Evolutionary conservation across 768 basidiomycete genomes (phyloP), one percentile per base, ranked within the genome.

Genomic region (Agaricus blazei): DNA sequence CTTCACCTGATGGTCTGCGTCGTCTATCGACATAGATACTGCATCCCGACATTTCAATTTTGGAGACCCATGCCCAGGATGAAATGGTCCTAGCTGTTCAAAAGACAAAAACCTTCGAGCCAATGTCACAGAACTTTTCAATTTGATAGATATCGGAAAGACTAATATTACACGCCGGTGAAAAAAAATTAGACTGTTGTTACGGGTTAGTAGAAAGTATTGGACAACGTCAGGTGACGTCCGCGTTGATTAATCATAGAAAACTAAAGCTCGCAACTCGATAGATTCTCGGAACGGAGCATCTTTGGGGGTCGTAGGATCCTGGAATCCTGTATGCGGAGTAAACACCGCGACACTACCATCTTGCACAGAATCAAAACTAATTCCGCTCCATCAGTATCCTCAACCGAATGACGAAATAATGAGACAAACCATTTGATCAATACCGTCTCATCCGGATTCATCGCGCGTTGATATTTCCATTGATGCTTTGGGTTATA

Each of bases 251-350:
- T 12, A 75, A 58, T 82, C 77, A 63, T 85, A 82, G 63, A 84
- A 87, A 12, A 84, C 82, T 31, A 87, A 71, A 8, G 82, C 77
- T 36, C 83, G 66, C 27, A 85, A 60, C 67, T 85, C 83, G 53
- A 85, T 84, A 0, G 82, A 84, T 64, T 85, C 75, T 44, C 83
- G 67, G 4, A 70, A 63, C 8, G 76, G 78, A 0, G 80, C 70
- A 45, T 71, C 78, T 42, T 68, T 62, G 2, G 81, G 81, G 3
- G 79, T 82, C 1, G 69, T 69, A 1, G 79, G 76, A 56, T 86
- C 83, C 36, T 70, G 58, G 63, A 85, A 86, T 2, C 74, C 82
- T 9, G 80, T 81, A 62, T 85, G 85, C 4, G 84, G 83, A 0
- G 83, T 81, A 52, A 85, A 75, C 14, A 70, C 61, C 0, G 83